A percentile compares a stretch with the other conserved stretches of the same genome.
Conservation (phyloP, 2,329 filamentous ascomycete species). For the Ascochyta pisi region DNA sequence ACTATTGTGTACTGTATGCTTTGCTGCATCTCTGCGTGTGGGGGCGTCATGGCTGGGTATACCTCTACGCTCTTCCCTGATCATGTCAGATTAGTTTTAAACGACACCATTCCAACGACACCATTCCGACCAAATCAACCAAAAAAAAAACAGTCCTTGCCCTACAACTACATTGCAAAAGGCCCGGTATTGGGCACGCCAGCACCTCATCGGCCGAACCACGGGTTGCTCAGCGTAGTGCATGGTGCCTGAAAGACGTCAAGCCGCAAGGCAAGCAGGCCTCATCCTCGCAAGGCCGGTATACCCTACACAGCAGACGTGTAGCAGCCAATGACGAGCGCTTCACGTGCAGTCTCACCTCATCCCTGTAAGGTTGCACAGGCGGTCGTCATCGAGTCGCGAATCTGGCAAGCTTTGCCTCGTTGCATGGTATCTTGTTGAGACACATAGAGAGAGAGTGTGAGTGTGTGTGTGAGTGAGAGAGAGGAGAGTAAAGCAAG, state of each 20-base stretch:
- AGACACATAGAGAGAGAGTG: too few species aligned
- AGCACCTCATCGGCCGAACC: slow-evolving; percentile 1
- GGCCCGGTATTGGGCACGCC: slow-evolving; percentile 13
- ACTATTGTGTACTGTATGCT: slow-evolving; percentile 5
- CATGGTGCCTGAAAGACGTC: slow-evolving; percentile 15
- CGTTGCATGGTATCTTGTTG: too few species aligned
- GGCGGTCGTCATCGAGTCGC: slow-evolving; percentile 11
- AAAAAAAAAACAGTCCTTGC: background rate
- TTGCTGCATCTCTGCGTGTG: slow-evolving; percentile 2
- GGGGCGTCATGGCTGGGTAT: background rate
- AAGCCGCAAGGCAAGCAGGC: slow-evolving; percentile 1
- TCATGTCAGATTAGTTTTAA: too few species aligned
- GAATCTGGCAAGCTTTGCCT: background rate
- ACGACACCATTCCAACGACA: background rate
- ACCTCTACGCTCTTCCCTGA: too few species aligned
- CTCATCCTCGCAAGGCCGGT: background rate
- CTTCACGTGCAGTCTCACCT: slow-evolving; percentile 3
- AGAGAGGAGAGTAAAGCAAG: too few species aligned
- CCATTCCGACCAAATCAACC: background rate
- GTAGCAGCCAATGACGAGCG: background rate
- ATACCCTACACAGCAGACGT: too few species aligned
- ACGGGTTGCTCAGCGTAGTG: background rate
- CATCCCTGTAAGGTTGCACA: slow-evolving; percentile 9
- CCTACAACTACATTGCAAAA: background rate
- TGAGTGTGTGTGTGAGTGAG: too few species aligned